Evolutionary conservation across 805 yeast species (phyloP), one percentile per base, ranked within the genome.

Genomic region (Sugiyamaella valdiviana): DNA sequence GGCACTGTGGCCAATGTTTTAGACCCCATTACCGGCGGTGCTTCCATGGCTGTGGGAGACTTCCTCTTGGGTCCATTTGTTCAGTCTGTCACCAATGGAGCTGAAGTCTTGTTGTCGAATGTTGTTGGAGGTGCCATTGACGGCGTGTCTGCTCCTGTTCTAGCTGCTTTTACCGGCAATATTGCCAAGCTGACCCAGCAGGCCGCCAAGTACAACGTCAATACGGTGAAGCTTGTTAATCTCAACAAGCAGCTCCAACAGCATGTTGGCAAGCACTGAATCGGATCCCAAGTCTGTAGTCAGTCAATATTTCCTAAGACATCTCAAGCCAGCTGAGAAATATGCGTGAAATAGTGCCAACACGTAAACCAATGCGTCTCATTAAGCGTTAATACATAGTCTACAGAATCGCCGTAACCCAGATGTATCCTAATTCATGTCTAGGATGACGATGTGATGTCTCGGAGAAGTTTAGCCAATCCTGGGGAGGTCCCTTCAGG

Each of bases 21-120:
- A 19, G 46, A 44, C 22, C 51, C 54, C 12, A 10, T 54, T 16
- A 58, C 62, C 2, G 19, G 32, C 14, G 52, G 52, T 16, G 32
- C 36, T 1, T 49, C 52, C 2, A 24, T 20, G 35, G 32, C 40
- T 7, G 16, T 46, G n/a, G 52, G 50, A 6, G 39, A 45, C 26
- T 35, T 40, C 40, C 26, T 50, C 10, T 37, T 46, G 12, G 51
- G 48, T 5, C 51, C 50, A 14, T 36, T 42, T 32, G 36, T 50
- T 26, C 46, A 50, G 38, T 50, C 53, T 6, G 40, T 50, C 14
- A 46, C 53, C 15, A 39, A 50, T 12, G 50, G 53, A 9, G 43
- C 42, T 23, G 63, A 61, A 46, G 64, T 60, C 16, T 40, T 60
- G 14, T 35, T 60, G 36, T 54, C 61, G 26, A 61, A 50, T 16